Conservation (phyloP, 78 protist genomes). For the Pigoraptor vietnamica region DNA sequence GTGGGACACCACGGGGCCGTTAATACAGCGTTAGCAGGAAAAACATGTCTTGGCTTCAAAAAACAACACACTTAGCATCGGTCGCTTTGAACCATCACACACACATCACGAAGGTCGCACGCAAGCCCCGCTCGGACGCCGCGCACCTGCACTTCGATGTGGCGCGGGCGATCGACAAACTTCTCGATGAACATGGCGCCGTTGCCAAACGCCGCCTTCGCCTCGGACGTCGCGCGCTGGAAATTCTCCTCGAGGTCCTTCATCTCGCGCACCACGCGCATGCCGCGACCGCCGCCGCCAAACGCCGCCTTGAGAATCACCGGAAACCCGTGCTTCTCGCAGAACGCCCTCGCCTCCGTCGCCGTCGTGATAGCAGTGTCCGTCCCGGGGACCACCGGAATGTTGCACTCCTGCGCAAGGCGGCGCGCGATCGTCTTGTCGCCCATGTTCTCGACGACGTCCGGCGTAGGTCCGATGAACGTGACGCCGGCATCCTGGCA, state of each 20-base stretch:
- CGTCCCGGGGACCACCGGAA: slow-evolving; percentile 86
- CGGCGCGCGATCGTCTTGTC: slow-evolving; percentile 35
- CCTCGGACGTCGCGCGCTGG: slow-evolving; percentile 21
- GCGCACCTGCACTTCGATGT: slow-evolving; percentile 96
- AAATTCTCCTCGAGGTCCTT: slow-evolving; percentile 15
- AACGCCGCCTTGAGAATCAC: slow-evolving; percentile 94
- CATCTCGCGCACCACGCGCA: slow-evolving; percentile 57
- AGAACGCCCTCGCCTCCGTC: slow-evolving; percentile 35
- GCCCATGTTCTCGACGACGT: slow-evolving; percentile 15
- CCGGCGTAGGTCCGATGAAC: slow-evolving; percentile 66
- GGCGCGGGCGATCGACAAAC: slow-evolving; percentile 90
- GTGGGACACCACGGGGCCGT: no score
- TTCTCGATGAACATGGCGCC: slow-evolving; percentile 87
- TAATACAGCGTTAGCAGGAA: no score
- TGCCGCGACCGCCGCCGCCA: slow-evolving; percentile 98
- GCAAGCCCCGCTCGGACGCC: no score
- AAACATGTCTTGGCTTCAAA: no score
- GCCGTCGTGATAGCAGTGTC: slow-evolving; percentile 55
- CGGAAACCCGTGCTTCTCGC: slow-evolving; percentile 6
- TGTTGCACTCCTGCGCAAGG: slow-evolving; percentile 81
- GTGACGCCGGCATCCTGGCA: slow-evolving; percentile 55
- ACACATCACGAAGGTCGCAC: no score
- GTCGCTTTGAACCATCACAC: no score
- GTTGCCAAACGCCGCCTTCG: slow-evolving; percentile 77
- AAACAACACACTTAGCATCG: no score